Percentiles rank a stretch among this genome's conserved stretches.
These are phyloP conservation scores for Kluyveromyces dobzhanskii DNA, from an alignment of 805 yeast species.

Conservation along the genomic window DNA sequence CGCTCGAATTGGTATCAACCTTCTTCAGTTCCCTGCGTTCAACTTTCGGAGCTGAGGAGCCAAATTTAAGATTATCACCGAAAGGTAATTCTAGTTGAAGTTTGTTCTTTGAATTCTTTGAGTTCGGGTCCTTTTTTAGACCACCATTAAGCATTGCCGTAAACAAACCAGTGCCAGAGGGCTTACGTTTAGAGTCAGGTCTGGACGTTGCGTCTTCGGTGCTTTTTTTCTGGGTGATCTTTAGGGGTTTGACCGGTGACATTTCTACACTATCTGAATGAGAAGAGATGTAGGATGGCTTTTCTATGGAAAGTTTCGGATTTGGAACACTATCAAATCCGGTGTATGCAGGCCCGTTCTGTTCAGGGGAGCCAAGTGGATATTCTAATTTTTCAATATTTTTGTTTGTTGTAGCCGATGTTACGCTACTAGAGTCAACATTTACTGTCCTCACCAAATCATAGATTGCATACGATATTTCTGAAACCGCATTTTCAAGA, in stretches of 20 bases:
- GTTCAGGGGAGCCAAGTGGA: background rate
- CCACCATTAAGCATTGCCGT: constrained; percentile 13
- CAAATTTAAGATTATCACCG: background rate
- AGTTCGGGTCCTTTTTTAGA: background rate
- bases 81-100: constrained; percentile 5
- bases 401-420: background rate
- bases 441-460: constrained; percentile 51
- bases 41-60: background rate
- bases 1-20: background rate
- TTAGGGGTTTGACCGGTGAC: constrained; percentile 58
- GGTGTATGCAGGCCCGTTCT: constrained; percentile 2
- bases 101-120: constrained; percentile 4
- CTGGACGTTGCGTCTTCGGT: constrained; percentile 4
- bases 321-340: constrained; percentile 2
- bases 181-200: constrained; percentile 15
- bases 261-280: constrained; percentile 8
- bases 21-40: background rate
- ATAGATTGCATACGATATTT: constrained; percentile 57
- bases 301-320: background rate
- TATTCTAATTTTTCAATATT: background rate
- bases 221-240: constrained; percentile 48
- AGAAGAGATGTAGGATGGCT: background rate
- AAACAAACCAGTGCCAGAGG: constrained; percentile 21
- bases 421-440: background rate
- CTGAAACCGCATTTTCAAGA: constrained; percentile 68